Evolutionary conservation across 2,329 filamentous ascomycete genomes (phyloP), one percentile per base, ranked within the genome.

Genomic region (Aspergillus tamarii): DNA sequence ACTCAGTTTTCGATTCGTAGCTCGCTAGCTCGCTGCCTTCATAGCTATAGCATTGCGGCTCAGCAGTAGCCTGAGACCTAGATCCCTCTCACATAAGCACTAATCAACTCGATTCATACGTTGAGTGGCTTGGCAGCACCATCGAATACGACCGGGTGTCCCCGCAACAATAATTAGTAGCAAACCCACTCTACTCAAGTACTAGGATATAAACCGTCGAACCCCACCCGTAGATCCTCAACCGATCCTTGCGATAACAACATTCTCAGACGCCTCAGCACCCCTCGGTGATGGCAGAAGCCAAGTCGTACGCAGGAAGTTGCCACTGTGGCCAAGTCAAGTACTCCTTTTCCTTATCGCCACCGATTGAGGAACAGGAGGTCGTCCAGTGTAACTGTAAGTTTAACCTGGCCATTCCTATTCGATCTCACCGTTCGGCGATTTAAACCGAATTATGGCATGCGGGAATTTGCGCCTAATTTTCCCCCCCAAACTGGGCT

Each of bases 281-380:
- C n/a, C 43, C 21, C 43, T 41, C 43, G 3, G 16, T 12, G 5
- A 50, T 62, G 21, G n/a, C 36, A 36, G 9, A 52, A 39, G 5
- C 41, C 21, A 41, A 62, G 34, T 55, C 39, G 21, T 65, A 68
- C 64, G 36, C 30, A 1, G 67, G 70, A 23, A 68, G 59, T 53
- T 72, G 69, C 60, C 70, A 70, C 57, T 70, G 70, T 52, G 67
- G 69, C 43, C 58, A 63, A n/a, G 67, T 66, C 32, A 69, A 65
- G 52, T 72, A 67, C 64, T 66, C 61, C n/a, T 64, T 69, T 45
- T 45, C 61, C 32, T 59, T 69, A 26, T 62, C 66, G 19, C 39
- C 62, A 4, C 66, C 67, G 14, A 64, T 71, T 11, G 59, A 65
- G 26, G 66, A 69, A 32, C 57, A 63, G 21, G 63, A 64, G 9